These are phyloP conservation scores for Quercus mongolica DNA, from an alignment of 306 rosid species.

Conservation along the genomic window DNA sequence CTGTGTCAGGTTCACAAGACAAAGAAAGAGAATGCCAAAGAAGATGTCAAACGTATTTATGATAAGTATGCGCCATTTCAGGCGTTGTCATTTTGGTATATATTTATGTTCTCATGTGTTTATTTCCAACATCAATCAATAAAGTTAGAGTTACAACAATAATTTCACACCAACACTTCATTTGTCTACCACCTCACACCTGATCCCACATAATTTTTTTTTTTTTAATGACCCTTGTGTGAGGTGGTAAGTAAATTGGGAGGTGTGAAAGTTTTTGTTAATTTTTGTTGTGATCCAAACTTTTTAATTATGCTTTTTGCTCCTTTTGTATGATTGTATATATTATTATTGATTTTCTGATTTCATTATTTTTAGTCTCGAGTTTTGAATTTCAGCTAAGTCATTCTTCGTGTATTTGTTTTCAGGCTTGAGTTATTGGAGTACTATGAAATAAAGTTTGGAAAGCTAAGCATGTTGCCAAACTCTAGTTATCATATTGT, in stretches of 20 bases:
- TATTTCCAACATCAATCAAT: not conserved
- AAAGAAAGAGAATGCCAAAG: not conserved
- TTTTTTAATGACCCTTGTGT: not conserved
- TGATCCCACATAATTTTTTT: no score
- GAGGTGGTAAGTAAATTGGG: no score
- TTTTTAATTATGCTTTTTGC: not conserved
- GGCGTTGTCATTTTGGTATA: constrained; percentile 35
- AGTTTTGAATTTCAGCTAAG: not conserved
- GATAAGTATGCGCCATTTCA: constrained; percentile 32
- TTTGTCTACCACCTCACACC: no score
- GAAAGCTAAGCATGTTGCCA: constrained; percentile 25
- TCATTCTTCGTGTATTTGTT: not conserved
- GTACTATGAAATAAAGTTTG: constrained; percentile 24
- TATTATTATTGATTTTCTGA: not conserved
- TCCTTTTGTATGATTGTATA: no score
- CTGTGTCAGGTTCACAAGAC: constrained; percentile 20
- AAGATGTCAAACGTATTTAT: constrained; percentile 15
- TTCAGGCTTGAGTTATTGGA: constrained; percentile 27
- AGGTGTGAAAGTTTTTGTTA: no score
- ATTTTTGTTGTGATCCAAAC: no score
- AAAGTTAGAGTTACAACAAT: no score
- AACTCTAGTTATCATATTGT: constrained; percentile 9
- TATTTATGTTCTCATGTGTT: no score
- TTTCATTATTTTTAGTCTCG: not conserved
- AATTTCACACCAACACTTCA: no score